phyloP scores from a whole-genome alignment of 768 basidiomycete genomes.

The Leccinum olivaceopallidum region DNA sequence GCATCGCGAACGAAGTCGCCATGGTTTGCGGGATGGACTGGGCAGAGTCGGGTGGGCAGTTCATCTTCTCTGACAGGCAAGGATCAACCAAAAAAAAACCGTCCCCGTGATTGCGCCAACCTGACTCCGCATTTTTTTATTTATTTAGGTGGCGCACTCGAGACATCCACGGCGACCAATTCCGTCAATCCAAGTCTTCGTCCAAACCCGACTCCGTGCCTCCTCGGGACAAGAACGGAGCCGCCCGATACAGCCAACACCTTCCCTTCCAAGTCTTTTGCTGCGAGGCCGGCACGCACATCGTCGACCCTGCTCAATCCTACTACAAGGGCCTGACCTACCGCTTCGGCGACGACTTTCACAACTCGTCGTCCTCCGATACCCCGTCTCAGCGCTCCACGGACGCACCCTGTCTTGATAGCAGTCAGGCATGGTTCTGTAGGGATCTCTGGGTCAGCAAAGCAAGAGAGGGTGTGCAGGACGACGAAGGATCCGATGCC shows the following conservation, averaged over 20 bases:
- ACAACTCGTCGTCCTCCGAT: constrained; percentile 73
- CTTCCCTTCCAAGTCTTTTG: constrained; percentile 99
- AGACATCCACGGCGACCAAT: constrained; percentile 97
- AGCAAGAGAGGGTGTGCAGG: constrained; percentile 74
- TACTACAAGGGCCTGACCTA: constrained; percentile 88
- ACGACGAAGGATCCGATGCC: constrained; percentile 38
- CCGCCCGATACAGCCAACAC: constrained; percentile 84
- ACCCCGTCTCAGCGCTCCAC: constrained; percentile 57
- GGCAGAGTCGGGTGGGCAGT: constrained; percentile 97
- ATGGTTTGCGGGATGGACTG: constrained; percentile 99
- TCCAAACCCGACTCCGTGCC: constrained; percentile 90
- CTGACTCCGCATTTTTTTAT: background rate
- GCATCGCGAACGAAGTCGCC: constrained; percentile 86
- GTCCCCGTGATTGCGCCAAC: background rate
- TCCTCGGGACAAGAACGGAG: constrained; percentile 82
- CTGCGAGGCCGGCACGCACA: constrained; percentile 97
- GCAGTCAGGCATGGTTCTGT: constrained; percentile 98
- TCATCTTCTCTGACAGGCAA: constrained; percentile 96
- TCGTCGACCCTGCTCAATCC: constrained; percentile 93
- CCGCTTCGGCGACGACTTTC: constrained; percentile 77
- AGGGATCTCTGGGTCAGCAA: constrained; percentile 94
- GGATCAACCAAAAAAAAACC: constrained; percentile 22
- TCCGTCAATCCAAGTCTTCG: constrained; percentile 94
- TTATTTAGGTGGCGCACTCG: constrained; percentile 86
- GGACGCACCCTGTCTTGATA: constrained; percentile 90